Base-by-base conservation (phyloP, 2,329 filamentous ascomycete species). In the Colletotrichum gloeosporioides region DNA sequence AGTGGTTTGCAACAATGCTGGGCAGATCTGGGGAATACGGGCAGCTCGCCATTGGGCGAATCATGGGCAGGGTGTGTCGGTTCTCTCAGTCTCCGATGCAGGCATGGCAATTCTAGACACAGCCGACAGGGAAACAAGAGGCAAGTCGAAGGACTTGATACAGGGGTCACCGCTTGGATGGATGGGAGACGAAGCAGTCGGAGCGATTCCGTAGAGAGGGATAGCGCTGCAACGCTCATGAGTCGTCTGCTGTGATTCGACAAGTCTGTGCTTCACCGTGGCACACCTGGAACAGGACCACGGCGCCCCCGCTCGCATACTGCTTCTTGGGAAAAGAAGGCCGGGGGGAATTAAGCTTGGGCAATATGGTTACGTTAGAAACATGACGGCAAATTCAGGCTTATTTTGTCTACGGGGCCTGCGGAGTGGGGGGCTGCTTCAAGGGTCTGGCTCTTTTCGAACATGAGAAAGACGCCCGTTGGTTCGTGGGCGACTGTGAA, bases 251-350 rank as follows among this genome's bases (percentile, higher is more conserved):
- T 27, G 36, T 53, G 31, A 75, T 75, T 69, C 70, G 70, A 15
- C 15, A n/a, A 18, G 63, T 61, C 70, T 62, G 70, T 65, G 59
- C 73, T 25, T 55, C 69, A 55, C 36, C 62, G 31, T 63, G 36
- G 55, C 62, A 71, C 61, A 75, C 73, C 62, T 75, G 73, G 68
- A 75, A 63, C 73, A 61, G 62, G 49, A 67, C 31, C 32, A 39
- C 13, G 18, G 13, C 49, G 22, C 18, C 68, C 29, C 68, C 29
- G 22, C 53, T 13, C 32, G 27, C 64, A 53, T 31, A 44, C 44
- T 53, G 29, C 55, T 59, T 55, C 18, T 36, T 10, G n/a, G n/a
- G 29, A n/a, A 62, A 31, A 39, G 36, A 63, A 39, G 27, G 32
- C 15, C 8, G 29, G 49, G 29, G 16, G 6, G 13, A 49, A 73